Conservation (phyloP, 2,329 filamentous ascomycete species). For the Colletotrichum sublineola region DNA sequence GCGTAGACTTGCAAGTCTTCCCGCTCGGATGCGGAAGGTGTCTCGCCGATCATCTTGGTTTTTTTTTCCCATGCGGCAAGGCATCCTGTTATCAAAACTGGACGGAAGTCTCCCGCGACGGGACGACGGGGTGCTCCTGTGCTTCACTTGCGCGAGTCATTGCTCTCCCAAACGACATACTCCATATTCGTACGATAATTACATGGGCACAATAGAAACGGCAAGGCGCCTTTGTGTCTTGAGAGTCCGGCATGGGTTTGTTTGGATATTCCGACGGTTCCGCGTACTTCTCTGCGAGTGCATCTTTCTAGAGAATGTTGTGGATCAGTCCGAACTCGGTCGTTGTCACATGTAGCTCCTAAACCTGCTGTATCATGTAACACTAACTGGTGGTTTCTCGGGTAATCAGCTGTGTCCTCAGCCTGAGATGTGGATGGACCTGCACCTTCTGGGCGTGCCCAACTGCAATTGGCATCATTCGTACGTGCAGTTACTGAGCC, state of each 20-base stretch:
- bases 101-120: background rate
- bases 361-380: background rate
- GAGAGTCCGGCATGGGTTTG: background rate
- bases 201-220: background rate
- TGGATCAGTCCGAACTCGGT: background rate
- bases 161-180: background rate
- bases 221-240: background rate
- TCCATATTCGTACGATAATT: background rate
- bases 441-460: background rate
- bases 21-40: background rate
- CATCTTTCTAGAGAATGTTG: background rate
- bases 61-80: background rate
- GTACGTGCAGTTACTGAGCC: background rate
- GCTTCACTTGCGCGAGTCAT: conserved; percentile 26
- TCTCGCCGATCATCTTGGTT: background rate
- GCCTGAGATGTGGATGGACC: background rate
- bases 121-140: conserved; percentile 2
- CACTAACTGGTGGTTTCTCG: background rate
- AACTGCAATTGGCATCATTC: background rate
- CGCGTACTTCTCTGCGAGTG: background rate
- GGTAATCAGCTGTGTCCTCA: background rate
- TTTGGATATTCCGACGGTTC: background rate
- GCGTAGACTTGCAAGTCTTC: background rate
- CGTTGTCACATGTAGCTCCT: background rate
- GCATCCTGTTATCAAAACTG: background rate